Conservation (phyloP, 352 stramenopile genomes). For the Phytophthora pinifolia region DNA sequence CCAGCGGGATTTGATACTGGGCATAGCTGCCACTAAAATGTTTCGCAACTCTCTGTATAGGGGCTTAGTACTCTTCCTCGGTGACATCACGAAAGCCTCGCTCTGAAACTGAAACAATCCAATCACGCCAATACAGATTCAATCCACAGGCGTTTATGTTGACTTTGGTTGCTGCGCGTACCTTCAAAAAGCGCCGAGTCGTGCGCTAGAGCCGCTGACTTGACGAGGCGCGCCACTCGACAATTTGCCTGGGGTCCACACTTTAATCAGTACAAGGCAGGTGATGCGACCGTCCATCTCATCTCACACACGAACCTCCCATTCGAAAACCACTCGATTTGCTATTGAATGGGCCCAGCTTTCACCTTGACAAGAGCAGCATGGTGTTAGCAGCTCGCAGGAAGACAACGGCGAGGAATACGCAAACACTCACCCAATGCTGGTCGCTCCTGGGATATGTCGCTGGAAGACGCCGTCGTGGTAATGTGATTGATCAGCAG, state of each 20-base stretch:
- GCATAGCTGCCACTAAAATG: constrained; percentile 2
- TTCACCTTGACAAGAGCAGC: constrained; percentile 43
- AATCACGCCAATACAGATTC: not conserved
- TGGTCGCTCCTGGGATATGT: constrained; percentile 28
- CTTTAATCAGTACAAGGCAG: not conserved
- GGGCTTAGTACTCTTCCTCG: constrained; percentile 24
- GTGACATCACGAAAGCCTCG: constrained; percentile 25
- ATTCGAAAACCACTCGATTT: constrained; percentile 62
- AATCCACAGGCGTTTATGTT: too few relatives aligned
- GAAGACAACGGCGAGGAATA: not conserved
- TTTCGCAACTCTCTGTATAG: not conserved
- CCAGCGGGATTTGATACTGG: too few relatives aligned
- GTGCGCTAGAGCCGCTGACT: constrained; percentile 50
- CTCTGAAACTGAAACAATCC: constrained; percentile 23
- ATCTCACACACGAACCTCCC: constrained; percentile 48
- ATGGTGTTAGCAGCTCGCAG: not conserved
- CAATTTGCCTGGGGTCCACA: constrained; percentile 29
- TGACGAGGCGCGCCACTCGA: constrained; percentile 46
- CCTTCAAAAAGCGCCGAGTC: constrained; percentile 42
- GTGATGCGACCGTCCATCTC: not conserved
- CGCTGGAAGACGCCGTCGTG: constrained; percentile 35
- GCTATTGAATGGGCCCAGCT: constrained; percentile 67
- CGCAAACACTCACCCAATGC: constrained; percentile 28
- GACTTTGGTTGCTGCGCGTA: constrained; percentile 4
- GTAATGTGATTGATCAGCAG: constrained; percentile 78